Conservation (phyloP, 352 stramenopile genomes). For the Phytophthora tentaculata region DNA sequence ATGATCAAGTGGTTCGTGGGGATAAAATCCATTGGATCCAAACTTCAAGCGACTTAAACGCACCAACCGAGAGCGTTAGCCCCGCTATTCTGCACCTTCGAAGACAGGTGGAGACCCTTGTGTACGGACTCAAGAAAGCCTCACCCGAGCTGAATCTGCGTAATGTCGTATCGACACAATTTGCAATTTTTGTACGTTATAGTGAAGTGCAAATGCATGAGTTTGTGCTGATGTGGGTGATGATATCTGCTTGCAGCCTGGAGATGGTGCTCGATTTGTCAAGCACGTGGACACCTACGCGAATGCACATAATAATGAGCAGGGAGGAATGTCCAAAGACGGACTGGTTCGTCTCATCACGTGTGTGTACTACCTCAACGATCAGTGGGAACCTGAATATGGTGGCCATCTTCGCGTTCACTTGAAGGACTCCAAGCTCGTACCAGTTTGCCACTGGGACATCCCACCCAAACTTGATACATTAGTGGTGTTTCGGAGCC, state of each 20-base stretch:
- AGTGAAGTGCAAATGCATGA: not conserved
- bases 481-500: slow-evolving; percentile 92
- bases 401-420: slow-evolving; percentile 78
- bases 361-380: slow-evolving; percentile 90
- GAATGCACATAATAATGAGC: slow-evolving; percentile 40
- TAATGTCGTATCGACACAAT: slow-evolving; percentile 76
- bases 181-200: slow-evolving; percentile 74
- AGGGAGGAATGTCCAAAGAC: slow-evolving; percentile 9
- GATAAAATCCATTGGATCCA: slow-evolving; percentile 78
- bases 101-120: slow-evolving; percentile 55
- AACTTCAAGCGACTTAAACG: no score
- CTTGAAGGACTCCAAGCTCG: slow-evolving; percentile 29
- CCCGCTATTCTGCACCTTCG: slow-evolving; percentile 52
- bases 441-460: slow-evolving; percentile 57
- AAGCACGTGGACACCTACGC: slow-evolving; percentile 75
- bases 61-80: slow-evolving; percentile 27
- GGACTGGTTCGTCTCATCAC: slow-evolving; percentile 69
- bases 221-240: slow-evolving; percentile 7
- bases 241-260: slow-evolving; percentile 44
- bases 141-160: slow-evolving; percentile 59
- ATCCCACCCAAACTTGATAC: slow-evolving; percentile 85
- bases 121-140: slow-evolving; percentile 60
- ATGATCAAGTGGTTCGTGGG: slow-evolving; percentile 53
- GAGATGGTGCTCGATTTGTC: slow-evolving; percentile 70
- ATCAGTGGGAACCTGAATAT: slow-evolving; percentile 62